Evolutionary conservation across 2,329 filamentous ascomycete genomes (phyloP), one percentile per base, ranked within the genome.

Genomic region (Botrytis sinoallii): DNA sequence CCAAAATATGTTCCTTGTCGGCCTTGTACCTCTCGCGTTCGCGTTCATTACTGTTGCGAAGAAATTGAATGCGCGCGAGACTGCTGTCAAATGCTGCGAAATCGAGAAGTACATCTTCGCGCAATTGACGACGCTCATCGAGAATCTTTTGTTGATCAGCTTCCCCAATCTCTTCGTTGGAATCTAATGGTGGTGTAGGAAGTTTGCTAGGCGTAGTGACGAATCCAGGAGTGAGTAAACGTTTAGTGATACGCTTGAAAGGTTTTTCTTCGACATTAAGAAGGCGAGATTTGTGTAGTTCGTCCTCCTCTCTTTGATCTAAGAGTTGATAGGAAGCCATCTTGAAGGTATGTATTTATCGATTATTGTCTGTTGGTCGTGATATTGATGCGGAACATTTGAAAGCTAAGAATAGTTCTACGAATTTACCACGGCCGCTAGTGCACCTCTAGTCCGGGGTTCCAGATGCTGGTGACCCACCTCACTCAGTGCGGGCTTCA

Each of bases 191-290:
- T 66, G 92, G 91, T 3, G 91, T 92, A 29, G 89, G 85, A 52
- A 88, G 86, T 52, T 88, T 86, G 61, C 85, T 86, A 64, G 85
- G 85, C 71, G 83, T 84, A 74, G 86, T 84, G 29, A 92, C 86
- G 44, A 93, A 89, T 71, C 90, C 89, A 25, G 92, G 88, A 35
- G 88, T 87, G 8, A 93, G 86, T 14, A 98, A 88, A 46, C 93
- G 91, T 83, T 94, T 94, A 35, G 93, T 93, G 74, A 98, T 90
- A 75, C 95, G 92, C 82, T 93, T 93, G 85, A 97, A 98, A 0
- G 94, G 94, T 74, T 94, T 94, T 81, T 97, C 93, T 85, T 98
- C 95, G 75, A 98, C 92, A 76, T 93, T 93, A 55, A 98, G 88
- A 6, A 98, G 91, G 60, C 95, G 93, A 44, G 88, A 88, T 80